Conservation (phyloP, 106 monocot genomes). For the Xerophyta viscosa region DNA sequence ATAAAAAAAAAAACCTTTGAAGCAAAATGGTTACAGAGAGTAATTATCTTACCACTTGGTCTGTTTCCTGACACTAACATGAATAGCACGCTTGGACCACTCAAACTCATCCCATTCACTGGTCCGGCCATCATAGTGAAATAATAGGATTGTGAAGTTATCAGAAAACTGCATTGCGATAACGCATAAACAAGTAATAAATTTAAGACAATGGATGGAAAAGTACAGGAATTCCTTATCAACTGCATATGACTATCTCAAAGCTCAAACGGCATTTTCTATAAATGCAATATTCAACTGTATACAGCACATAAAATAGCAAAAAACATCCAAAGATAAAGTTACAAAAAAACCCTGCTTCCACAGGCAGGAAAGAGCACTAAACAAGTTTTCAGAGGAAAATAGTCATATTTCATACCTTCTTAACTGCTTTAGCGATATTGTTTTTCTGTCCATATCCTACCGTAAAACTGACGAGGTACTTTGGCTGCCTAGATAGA, state of each 20-base stretch:
- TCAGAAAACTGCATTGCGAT: conserved; percentile 6
- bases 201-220: neutral
- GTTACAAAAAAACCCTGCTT: neutral
- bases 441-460: conserved; percentile 2
- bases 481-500: conserved; percentile 1
- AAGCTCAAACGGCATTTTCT: too few species aligned
- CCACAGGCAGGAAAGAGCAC: neutral
- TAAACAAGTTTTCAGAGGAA: too few species aligned
- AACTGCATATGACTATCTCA: too few species aligned
- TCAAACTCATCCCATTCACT: conserved; percentile 15
- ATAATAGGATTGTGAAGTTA: conserved; percentile 7
- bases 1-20: neutral
- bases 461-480: conserved; percentile 9
- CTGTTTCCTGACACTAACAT: conserved; percentile 11
- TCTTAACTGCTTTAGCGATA: conserved; percentile 6
- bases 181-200: neutral
- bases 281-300: too few species aligned
- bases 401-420: neutral
- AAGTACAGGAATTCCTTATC: too few species aligned
- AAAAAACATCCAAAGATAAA: neutral
- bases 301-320: too few species aligned
- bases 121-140: conserved; percentile 7
- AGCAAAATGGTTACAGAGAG: neutral
- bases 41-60: conserved; percentile 9
- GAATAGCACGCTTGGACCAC: conserved; percentile 12